Evolutionary conservation across 768 basidiomycete species (phyloP), one percentile per base, ranked within the genome.

Genomic region (Dacryopinax primogenitus): DNA sequence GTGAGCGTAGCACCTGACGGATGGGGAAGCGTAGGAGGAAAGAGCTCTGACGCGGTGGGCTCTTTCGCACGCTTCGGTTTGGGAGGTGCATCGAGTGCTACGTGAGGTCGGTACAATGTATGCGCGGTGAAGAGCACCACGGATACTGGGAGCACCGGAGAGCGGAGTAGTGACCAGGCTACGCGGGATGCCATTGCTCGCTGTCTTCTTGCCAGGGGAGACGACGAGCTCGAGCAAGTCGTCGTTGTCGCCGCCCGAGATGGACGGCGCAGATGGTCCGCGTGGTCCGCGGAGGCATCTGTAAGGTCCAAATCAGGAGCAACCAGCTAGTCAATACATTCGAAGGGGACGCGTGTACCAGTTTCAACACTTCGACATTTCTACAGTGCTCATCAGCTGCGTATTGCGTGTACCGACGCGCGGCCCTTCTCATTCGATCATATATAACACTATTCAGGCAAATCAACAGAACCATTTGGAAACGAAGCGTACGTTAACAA

Each of bases 1-100:
- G 84, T 81, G 4, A 83, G 74, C 11, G 83, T 80, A 16, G 82
- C 74, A 69, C 84, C 87, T 33, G 87, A 83, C 21, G 85, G 84
- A 23, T 89, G 79, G 18, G 72, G 79, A 26, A 92, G 76, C 3
- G 79, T 79, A 45, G 78, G 51, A 9, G 51, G 51, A 30, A 58
- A 58, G 51, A 58, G 51, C 26, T 58, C 51, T 23, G 51, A 6
- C 15, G 11, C 26, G 23, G 51, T 26, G 51, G 51, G 32, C 30
- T 58, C n/a, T n/a, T 39, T 39, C 12, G 12, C 12, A n/a, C 12
- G 37, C 37, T 39, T 39, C n/a, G 37, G n/a, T 11, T 11, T 39
- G 18, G 41, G 7, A 18, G 51, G 4, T 23, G 51, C 11, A 30
- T 58, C 51, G 26, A 58, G 51, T 2, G 12, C 2, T 4, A 32